Conservation (phyloP, 345 rosid genomes). For the Cardiospermum halicacabum region DNA sequence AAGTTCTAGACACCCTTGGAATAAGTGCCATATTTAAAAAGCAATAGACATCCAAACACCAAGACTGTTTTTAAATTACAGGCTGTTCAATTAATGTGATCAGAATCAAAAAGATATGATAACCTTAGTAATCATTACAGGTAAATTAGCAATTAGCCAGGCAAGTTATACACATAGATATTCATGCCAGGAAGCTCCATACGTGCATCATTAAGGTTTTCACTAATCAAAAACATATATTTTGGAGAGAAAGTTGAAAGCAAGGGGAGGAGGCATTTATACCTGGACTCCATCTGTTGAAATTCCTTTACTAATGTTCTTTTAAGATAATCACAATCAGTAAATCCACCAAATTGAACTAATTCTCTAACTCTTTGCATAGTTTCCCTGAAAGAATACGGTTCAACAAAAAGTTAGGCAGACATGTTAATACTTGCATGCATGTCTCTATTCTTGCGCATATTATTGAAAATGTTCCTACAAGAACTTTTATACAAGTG, state of each 20-base stretch:
- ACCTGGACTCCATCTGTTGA: conserved; percentile 75
- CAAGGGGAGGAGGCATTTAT: conserved; percentile 15
- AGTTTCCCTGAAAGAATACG: conserved; percentile 46
- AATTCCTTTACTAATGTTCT: conserved; percentile 77
- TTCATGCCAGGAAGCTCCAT: neutral
- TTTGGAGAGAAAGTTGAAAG: conserved; percentile 4
- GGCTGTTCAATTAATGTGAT: neutral
- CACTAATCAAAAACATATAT: neutral
- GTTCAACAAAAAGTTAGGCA: conserved; percentile 3
- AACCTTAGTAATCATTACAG: neutral
- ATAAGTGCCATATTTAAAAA: no score
- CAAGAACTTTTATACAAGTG: no score
- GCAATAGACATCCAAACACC: neutral
- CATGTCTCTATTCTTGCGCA: neutral
- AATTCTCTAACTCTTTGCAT: conserved; percentile 56
- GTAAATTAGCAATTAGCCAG: neutral
- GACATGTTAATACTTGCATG: conserved; percentile 2
- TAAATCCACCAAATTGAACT: conserved; percentile 58
- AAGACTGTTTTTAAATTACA: neutral
- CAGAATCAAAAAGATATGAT: neutral
- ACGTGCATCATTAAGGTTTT: neutral
- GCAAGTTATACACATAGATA: neutral
- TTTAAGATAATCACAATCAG: conserved; percentile 43
- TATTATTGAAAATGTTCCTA: neutral
- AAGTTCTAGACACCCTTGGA: no score